These are phyloP conservation scores for Penicillium fuscoglaucum DNA, from an alignment of 2,329 filamentous ascomycete genomes.

Conservation along the genomic window DNA sequence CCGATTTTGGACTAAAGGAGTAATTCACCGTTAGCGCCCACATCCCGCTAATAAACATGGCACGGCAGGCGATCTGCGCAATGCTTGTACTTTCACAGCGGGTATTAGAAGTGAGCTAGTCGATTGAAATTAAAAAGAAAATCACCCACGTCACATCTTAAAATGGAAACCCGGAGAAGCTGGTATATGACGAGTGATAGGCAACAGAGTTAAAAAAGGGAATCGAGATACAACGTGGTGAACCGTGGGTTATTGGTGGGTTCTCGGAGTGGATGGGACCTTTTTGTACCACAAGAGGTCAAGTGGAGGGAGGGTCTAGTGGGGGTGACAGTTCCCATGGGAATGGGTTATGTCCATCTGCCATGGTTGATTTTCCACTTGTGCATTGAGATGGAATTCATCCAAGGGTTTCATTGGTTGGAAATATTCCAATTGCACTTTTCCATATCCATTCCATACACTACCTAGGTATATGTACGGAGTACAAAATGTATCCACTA, in stretches of 20 bases:
- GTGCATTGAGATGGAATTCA: too few relatives aligned
- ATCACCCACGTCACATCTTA: background rate
- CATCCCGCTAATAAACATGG: background rate
- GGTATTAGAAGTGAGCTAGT: background rate
- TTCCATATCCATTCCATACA: background rate
- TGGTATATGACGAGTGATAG: background rate
- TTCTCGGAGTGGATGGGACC: background rate
- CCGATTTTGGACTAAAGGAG: background rate
- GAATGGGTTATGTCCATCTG: background rate
- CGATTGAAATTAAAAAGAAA: background rate
- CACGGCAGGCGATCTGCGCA: slow-evolving; percentile 1
- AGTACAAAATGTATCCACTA: background rate
- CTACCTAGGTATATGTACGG: too few relatives aligned
- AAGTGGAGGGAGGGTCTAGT: too few relatives aligned
- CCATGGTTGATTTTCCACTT: too few relatives aligned
- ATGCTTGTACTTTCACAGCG: background rate
- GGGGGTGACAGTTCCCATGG: background rate
- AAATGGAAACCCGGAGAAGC: background rate
- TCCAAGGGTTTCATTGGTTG: background rate
- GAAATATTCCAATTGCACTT: background rate
- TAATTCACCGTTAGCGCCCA: background rate
- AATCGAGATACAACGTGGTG: background rate
- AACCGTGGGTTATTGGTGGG: background rate
- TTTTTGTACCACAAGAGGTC: too few relatives aligned
- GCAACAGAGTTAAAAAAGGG: background rate